Percentiles rank a stretch among this genome's conserved stretches.
These are phyloP conservation scores for Blastocystis sp. DNA, from an alignment of 352 stramenopile genomes.

Conservation along the genomic window DNA sequence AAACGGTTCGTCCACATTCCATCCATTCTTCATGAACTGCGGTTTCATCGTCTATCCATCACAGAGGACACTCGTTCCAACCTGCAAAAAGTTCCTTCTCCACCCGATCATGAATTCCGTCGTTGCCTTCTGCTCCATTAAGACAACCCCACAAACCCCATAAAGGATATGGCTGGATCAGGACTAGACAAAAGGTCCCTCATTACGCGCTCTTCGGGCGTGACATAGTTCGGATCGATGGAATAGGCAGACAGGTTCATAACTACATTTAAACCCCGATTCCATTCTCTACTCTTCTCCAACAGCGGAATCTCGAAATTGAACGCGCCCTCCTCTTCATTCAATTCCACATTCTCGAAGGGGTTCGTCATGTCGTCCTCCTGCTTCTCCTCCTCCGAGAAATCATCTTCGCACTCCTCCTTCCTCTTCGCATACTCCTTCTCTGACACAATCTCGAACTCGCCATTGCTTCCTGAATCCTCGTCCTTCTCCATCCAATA, in stretches of 20 bases:
- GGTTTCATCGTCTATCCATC: constrained; percentile 45
- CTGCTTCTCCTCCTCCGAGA: constrained; percentile 2
- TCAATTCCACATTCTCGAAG: constrained; percentile 16
- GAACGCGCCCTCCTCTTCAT: not conserved
- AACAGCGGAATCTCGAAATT: constrained; percentile 16
- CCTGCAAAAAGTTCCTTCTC: constrained; percentile 59
- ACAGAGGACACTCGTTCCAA: not conserved
- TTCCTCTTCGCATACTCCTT: constrained; percentile 6
- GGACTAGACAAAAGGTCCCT: not conserved
- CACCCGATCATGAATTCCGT: constrained; percentile 58
- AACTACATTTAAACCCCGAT: constrained; percentile 3
- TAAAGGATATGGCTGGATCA: constrained; percentile 52
- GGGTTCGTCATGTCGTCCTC: constrained; percentile 4
- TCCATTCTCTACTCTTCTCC: not conserved
- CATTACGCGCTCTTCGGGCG: constrained; percentile 50
- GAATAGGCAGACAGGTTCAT: constrained; percentile 42
- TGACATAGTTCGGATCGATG: constrained; percentile 31
- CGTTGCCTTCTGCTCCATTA: constrained; percentile 9
- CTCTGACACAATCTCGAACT: constrained; percentile 33
- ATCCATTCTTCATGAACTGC: constrained; percentile 58
- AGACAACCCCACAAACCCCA: not conserved
- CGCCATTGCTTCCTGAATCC: not conserved
- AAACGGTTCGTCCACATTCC: constrained; percentile 53
- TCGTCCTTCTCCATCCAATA: constrained; percentile 24
- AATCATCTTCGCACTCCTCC: not conserved